Evolutionary conservation across 1,284 basidiomycete genomes (phyloP).

Genomic region (Schizophyllum amplum): DNA sequence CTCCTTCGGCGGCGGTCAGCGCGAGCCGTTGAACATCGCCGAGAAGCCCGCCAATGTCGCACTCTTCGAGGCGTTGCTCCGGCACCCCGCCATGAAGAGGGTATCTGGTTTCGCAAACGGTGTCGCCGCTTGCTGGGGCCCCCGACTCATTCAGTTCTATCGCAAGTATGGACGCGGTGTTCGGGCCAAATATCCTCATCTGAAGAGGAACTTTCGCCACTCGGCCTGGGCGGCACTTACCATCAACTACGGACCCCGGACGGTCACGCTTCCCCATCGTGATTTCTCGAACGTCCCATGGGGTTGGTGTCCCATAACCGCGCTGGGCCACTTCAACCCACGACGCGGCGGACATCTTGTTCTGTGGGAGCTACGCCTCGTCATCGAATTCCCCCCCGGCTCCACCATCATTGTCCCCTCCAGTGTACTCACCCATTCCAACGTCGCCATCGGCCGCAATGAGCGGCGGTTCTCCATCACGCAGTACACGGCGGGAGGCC

Average conservation of each 20-base stretch:
- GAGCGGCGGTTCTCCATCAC: conserved; percentile 2
- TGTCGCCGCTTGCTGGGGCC: too few relatives aligned
- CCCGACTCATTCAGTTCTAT: too few relatives aligned
- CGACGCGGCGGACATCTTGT: conserved; percentile 3
- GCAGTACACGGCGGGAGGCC: neutral
- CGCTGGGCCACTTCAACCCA: neutral
- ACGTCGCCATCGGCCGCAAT: conserved; percentile 4
- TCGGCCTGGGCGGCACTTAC: neutral
- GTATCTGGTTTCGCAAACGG: too few relatives aligned
- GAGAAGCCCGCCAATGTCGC: too few relatives aligned
- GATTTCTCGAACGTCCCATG: neutral
- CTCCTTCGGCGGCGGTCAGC: too few relatives aligned
- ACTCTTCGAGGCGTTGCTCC: too few relatives aligned
- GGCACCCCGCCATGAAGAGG: too few relatives aligned
- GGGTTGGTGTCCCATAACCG: neutral
- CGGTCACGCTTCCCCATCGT: neutral
- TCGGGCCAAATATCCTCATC: too few relatives aligned
- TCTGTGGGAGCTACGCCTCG: conserved; percentile 2
- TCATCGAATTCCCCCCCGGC: conserved; percentile 5
- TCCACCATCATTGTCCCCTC: conserved; percentile 7
- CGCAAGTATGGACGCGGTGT: too few relatives aligned
- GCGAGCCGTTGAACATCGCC: too few relatives aligned
- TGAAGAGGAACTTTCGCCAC: too few relatives aligned
- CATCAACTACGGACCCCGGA: neutral
- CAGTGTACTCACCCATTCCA: neutral